phyloP scores from a whole-genome alignment of 2,329 filamentous ascomycete species.

The Colletotrichum theobromicola region DNA sequence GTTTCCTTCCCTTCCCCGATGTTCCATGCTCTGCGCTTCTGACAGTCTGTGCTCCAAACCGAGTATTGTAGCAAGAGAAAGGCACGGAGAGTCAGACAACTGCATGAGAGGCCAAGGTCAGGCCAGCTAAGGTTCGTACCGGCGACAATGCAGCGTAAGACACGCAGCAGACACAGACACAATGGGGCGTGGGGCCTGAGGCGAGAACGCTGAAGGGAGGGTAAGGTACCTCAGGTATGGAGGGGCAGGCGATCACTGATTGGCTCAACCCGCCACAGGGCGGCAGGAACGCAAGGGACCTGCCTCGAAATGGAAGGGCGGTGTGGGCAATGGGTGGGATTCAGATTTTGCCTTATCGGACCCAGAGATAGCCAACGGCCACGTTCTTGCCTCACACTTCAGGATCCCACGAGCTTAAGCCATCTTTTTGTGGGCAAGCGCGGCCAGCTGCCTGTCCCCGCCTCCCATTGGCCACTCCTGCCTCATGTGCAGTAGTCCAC shows the following conservation, averaged over 20 bases:
- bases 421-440: neutral
- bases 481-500: too few species aligned
- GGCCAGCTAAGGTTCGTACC: neutral
- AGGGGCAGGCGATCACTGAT: neutral
- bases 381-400: neutral
- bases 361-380: neutral
- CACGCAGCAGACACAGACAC: neutral
- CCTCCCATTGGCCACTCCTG: neutral
- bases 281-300: conserved; percentile 19
- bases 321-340: neutral
- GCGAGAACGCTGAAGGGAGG: neutral
- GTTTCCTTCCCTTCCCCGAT: neutral
- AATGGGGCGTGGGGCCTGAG: neutral
- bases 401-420: neutral
- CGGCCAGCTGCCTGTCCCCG: neutral
- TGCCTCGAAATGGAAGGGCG: conserved; percentile 20
- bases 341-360: neutral
- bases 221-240: neutral
- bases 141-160: neutral
- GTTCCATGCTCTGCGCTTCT: neutral
- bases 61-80: neutral
- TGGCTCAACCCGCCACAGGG: neutral
- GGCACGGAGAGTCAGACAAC: neutral
- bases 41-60: neutral
- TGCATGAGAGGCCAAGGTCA: neutral